A percentile compares a stretch with the other conserved stretches of the same genome.
Conservation (phyloP, 1,139 yeast species). For the Kodamaea fungicola region DNA sequence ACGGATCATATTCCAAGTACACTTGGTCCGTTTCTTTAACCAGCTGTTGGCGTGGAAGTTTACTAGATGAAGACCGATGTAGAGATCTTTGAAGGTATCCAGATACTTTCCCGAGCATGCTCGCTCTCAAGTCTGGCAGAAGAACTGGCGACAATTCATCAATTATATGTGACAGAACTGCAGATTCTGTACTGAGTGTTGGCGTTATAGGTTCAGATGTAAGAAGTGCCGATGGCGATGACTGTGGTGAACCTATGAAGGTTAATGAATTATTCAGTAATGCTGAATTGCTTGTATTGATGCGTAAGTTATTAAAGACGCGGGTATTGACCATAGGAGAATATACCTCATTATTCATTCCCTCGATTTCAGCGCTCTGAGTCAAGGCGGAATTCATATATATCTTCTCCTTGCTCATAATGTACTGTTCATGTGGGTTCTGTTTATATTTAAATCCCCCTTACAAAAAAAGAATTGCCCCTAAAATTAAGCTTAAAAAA, state of each 20-base stretch:
- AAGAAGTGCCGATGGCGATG: background rate
- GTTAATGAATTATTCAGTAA: too few relatives aligned
- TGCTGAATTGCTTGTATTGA: too few relatives aligned
- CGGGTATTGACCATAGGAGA: too few relatives aligned
- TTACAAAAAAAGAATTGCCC: slow-evolving; percentile 2
- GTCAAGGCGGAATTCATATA: slow-evolving; percentile 1
- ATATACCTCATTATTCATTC: too few relatives aligned
- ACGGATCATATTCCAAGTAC: slow-evolving; percentile 83
- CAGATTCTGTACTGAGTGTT: slow-evolving; percentile 9
- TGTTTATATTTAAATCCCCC: background rate
- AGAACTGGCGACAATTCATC: slow-evolving; percentile 10
- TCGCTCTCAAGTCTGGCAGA: slow-evolving; percentile 19
- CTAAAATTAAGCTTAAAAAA: background rate
- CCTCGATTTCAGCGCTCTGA: background rate
- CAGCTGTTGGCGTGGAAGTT: slow-evolving; percentile 6
- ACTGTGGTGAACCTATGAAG: too few relatives aligned
- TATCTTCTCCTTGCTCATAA: slow-evolving; percentile 4
- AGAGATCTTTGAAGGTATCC: slow-evolving; percentile 27
- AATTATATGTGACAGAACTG: slow-evolving; percentile 7
- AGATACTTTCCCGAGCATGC: slow-evolving; percentile 31
- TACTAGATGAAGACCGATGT: slow-evolving; percentile 9
- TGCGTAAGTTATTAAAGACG: too few relatives aligned
- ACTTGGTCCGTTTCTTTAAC: slow-evolving; percentile 87
- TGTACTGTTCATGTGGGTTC: background rate
- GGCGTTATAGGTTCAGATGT: slow-evolving; percentile 16